These are phyloP conservation scores for Citrus cavaleriei DNA, from an alignment of 345 rosid species.

Conservation along the genomic window DNA sequence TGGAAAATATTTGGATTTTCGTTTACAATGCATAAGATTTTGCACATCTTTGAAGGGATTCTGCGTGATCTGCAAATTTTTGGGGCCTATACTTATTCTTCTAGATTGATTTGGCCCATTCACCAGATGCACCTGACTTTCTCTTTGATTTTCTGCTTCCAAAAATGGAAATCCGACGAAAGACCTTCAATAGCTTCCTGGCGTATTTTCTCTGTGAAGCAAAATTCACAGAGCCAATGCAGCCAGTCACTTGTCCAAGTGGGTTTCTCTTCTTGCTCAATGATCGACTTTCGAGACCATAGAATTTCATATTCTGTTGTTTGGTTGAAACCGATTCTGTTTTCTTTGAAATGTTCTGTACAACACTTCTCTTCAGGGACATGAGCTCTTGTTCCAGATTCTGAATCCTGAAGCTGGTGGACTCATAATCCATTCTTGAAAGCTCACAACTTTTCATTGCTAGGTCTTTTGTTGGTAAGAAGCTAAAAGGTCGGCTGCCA, in stretches of 20 bases:
- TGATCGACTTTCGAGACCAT: slow-evolving; percentile 35
- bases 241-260: slow-evolving; percentile 46
- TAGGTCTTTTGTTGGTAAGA: slow-evolving; percentile 39
- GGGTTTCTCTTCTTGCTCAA: slow-evolving; percentile 50
- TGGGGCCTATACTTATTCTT: neutral
- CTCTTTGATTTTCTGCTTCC: slow-evolving; percentile 49
- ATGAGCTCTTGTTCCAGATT: slow-evolving; percentile 61
- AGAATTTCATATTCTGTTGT: slow-evolving; percentile 25
- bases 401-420: slow-evolving; percentile 77
- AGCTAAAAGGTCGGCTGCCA: slow-evolving; percentile 35
- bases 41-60: neutral
- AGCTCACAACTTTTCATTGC: slow-evolving; percentile 29
- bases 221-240: slow-evolving; percentile 54
- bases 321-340: slow-evolving; percentile 26
- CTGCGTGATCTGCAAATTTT: slow-evolving; percentile 14
- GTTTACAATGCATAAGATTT: neutral
- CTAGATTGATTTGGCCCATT: slow-evolving; percentile 19
- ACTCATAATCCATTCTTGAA: slow-evolving; percentile 45
- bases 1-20: neutral
- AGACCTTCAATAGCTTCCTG: slow-evolving; percentile 34
- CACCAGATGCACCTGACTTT: slow-evolving; percentile 19
- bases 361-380: slow-evolving; percentile 51
- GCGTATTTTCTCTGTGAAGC: slow-evolving; percentile 55
- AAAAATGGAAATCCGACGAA: slow-evolving; percentile 36
- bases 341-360: slow-evolving; percentile 32